Conservation (phyloP, 805 yeast species). For the Ogataea allantospora region DNA sequence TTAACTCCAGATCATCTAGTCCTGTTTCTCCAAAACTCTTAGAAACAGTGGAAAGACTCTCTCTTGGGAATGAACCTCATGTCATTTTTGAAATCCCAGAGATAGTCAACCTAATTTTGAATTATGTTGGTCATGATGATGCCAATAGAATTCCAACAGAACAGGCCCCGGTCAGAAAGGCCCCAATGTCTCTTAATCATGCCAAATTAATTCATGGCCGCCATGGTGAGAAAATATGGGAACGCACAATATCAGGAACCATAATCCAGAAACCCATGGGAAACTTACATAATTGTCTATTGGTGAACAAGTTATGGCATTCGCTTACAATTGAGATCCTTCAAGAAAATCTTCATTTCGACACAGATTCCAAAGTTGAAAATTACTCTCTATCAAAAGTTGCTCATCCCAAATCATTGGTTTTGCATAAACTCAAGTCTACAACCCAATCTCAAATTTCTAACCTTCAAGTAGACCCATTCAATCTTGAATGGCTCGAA, state of each 20-base stretch:
- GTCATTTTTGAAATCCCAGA: constrained; percentile 74
- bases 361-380: constrained; percentile 40
- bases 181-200: constrained; percentile 66
- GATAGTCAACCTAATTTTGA: constrained; percentile 58
- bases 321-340: constrained; percentile 53
- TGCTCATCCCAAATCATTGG: constrained; percentile 42
- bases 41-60: constrained; percentile 7
- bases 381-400: constrained; percentile 13
- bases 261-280: constrained; percentile 4
- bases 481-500: constrained; percentile 65
- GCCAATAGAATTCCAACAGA: constrained; percentile 58
- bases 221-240: constrained; percentile 42
- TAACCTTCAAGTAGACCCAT: constrained; percentile 37
- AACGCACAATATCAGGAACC: constrained; percentile 23
- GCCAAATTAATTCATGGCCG: constrained; percentile 58
- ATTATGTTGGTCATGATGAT: constrained; percentile 54
- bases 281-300: constrained; percentile 51
- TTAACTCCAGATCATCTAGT: constrained; percentile 27
- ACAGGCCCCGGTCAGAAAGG: constrained; percentile 56
- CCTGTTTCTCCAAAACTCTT: constrained; percentile 7
- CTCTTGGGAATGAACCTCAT: constrained; percentile 13
- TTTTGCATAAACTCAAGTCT: constrained; percentile 63
- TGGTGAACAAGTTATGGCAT: constrained; percentile 70
- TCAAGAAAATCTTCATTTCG: constrained; percentile 54
- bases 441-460: constrained; percentile 53